Evolutionary conservation across 257 asterid genomes (phyloP), one percentile per base, ranked within the genome.

Genomic region (Jacaranda copaia): DNA sequence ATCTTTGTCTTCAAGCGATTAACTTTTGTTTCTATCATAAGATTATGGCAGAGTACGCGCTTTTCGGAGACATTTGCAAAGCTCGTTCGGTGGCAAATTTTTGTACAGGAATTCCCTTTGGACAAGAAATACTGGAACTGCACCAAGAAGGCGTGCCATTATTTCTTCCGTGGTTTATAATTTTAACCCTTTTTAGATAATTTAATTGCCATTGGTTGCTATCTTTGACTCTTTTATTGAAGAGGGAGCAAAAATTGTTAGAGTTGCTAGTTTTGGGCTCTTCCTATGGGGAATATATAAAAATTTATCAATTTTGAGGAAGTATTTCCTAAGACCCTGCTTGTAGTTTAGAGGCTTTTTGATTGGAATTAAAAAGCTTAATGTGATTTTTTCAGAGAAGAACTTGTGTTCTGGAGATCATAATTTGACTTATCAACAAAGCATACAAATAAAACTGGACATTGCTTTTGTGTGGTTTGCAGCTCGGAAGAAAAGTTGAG

Each of bases 401-500:
- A 48, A 25, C 19, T n/a, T 67, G 43, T 72, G 51, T 25, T 0
- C 18, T 51, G 49, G 65, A 25, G 55, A 19, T 14, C 76, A 60
- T 32, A 61, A 53, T 64, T 68, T 14, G 51, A 78, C 13, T 64
- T 49, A 72, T 42, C 6, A 35, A 10, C 36, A 69, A 32, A 59
- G 12, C 20, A 32, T 9, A 36, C 45, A 40, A 32, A 43, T 43
- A 73, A 59, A 46, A 25, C 10, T 79, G 8, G 53, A 43, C 20
- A n/a, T 69, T 64, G 42, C 7, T 52, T 56, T 79, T 61, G 72
- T 53, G 39, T 57, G 43, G 15, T 79, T 52, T 82, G 84, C 90
- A 94, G 99, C 73, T 91, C 15, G 90, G 94, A 46, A 84, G 86
- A 86, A 85, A 87, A 75, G 86, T 82, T 75, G 82, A 83, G 91